Evolutionary conservation across 371 early-diverging fungal species (phyloP).

Genomic region (Parasitella parasitica): DNA sequence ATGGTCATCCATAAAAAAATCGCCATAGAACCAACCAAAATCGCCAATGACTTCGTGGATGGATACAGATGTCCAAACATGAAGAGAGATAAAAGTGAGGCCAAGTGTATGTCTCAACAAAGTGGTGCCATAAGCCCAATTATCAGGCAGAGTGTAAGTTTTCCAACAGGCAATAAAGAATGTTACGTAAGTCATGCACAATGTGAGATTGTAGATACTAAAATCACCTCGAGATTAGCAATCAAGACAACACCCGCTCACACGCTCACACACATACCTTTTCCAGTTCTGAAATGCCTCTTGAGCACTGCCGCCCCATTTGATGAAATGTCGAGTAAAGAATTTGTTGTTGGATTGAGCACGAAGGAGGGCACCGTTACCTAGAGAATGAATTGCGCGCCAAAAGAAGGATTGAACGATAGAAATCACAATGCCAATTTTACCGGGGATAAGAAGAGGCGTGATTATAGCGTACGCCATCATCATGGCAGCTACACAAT

Average conservation of each 20-base stretch:
- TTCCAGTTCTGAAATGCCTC: slow-evolving; percentile 96
- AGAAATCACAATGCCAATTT: slow-evolving; percentile 44
- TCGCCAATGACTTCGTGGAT: slow-evolving; percentile 89
- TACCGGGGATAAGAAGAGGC: slow-evolving; percentile 56
- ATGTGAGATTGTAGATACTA: slow-evolving; percentile 86
- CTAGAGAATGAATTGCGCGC: slow-evolving; percentile 83
- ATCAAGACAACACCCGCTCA: not conserved
- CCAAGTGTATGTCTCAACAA: slow-evolving; percentile 78
- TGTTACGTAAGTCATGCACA: slow-evolving; percentile 84
- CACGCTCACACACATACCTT: slow-evolving; percentile 33
- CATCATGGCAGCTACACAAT: slow-evolving; percentile 75
- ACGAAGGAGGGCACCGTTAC: slow-evolving; percentile 73
- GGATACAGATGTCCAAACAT: slow-evolving; percentile 82
- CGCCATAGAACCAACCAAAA: slow-evolving; percentile 92
- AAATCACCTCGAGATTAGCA: not conserved
- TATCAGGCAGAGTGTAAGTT: slow-evolving; percentile 70
- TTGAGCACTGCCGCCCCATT: slow-evolving; percentile 79
- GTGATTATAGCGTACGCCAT: slow-evolving; percentile 72
- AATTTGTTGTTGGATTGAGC: slow-evolving; percentile 77
- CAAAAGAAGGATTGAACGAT: slow-evolving; percentile 81
- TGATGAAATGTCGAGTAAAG: slow-evolving; percentile 91
- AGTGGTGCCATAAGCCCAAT: slow-evolving; percentile 69
- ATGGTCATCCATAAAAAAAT: slow-evolving; percentile 78
- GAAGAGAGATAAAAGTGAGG: slow-evolving; percentile 73
- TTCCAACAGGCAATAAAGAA: slow-evolving; percentile 76